Conservation (phyloP, 1,284 basidiomycete species). For the Irpex sp. region DNA sequence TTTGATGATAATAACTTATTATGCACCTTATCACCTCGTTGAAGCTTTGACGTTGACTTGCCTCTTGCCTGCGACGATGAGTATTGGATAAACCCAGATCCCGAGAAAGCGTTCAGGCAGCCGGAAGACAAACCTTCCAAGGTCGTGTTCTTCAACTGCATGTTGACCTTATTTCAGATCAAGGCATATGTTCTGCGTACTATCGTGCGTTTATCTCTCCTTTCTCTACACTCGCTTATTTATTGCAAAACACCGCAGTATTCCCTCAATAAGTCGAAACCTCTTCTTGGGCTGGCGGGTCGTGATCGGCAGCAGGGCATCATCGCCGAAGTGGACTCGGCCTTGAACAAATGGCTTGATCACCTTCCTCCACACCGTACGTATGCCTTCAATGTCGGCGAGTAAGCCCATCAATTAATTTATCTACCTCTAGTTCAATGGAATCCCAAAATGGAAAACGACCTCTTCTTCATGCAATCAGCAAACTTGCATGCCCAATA, state of each 20-base stretch:
- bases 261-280: conserved; percentile 44
- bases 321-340: conserved; percentile 48
- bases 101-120: conserved; percentile 2
- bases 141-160: conserved; percentile 1
- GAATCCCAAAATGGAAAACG: conserved; percentile 42
- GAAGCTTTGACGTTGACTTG: conserved; percentile 70
- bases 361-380: conserved; percentile 42
- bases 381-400: not conserved
- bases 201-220: not conserved
- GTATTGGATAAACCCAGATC: not conserved
- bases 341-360: conserved; percentile 56
- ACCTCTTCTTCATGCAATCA: conserved; percentile 44
- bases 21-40: not conserved
- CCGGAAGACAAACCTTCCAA: not conserved
- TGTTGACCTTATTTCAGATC: not conserved
- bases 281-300: conserved; percentile 36
- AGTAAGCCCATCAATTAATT: too few species aligned
- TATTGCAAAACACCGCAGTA: conserved; percentile 30
- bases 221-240: not conserved
- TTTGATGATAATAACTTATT: not conserved
- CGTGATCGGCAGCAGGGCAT: conserved; percentile 41
- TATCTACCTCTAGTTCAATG: conserved; percentile 27
- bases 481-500: conserved; percentile 46
- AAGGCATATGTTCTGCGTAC: conserved; percentile 40
- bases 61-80: conserved; percentile 65